phyloP scores from a whole-genome alignment of 768 basidiomycete species.

The Podaxis mareebaensis region DNA sequence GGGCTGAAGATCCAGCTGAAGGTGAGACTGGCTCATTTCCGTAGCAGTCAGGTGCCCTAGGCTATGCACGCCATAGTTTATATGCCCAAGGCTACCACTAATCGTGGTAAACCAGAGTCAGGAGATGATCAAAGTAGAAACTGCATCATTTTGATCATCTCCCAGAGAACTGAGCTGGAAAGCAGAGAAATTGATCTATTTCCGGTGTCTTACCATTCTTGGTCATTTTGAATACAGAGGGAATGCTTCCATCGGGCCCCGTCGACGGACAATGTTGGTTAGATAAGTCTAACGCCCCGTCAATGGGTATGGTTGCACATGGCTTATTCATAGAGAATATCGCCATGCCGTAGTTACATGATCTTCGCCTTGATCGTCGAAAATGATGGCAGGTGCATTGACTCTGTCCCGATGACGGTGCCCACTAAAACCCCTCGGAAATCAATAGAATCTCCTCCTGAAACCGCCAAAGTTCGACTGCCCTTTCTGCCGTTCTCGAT shows the following conservation, averaged over 20 bases:
- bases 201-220: background rate
- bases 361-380: background rate
- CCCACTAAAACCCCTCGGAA: too few relatives aligned
- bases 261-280: too few relatives aligned
- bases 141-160: background rate
- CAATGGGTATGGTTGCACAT: too few relatives aligned
- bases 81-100: background rate
- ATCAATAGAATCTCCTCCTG: too few relatives aligned
- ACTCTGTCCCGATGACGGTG: too few relatives aligned
- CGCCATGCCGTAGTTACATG: background rate
- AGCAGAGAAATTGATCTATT: background rate
- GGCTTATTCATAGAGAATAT: background rate
- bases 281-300: too few relatives aligned
- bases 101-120: background rate
- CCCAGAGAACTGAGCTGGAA: background rate
- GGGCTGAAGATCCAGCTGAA: slow-evolving; percentile 3
- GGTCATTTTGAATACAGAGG: background rate
- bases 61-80: background rate
- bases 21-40: background rate
- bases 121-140: background rate
- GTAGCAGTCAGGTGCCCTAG: background rate
- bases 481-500: too few relatives aligned
- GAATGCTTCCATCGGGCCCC: background rate
- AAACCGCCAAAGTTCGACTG: too few relatives aligned
- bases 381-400: background rate